phyloP scores from a whole-genome alignment of 2,329 filamentous ascomycete genomes.

The Colletotrichum scovillei region DNA sequence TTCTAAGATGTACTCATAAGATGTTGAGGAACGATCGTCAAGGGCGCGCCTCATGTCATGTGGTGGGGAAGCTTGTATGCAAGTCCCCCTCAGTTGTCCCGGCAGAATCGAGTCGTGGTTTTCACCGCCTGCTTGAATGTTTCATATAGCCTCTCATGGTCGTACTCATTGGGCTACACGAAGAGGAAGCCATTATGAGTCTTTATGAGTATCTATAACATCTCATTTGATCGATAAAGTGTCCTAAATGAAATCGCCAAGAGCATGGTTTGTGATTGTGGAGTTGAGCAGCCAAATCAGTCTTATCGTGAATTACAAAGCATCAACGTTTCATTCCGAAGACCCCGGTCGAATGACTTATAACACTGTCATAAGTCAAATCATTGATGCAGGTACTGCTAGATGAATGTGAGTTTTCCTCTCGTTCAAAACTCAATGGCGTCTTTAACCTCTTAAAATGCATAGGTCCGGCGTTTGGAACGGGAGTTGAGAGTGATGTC shows the following conservation, averaged over 20 bases:
- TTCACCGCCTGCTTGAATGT: conserved; percentile 22
- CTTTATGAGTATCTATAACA: neutral
- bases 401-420: neutral
- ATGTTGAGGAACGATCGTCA: neutral
- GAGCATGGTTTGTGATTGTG: neutral
- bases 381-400: neutral
- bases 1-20: neutral
- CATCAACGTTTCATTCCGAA: neutral
- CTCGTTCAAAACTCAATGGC: neutral
- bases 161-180: neutral
- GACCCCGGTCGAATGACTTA: neutral
- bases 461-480: neutral
- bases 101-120: neutral
- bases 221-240: neutral
- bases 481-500: neutral
- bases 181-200: no score
- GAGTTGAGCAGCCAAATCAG: neutral
- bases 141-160: neutral
- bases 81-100: neutral
- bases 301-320: neutral
- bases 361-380: neutral
- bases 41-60: conserved; percentile 27
- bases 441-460: no score
- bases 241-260: neutral
- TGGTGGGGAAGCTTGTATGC: conserved; percentile 17